Base-by-base conservation (phyloP, 2,329 filamentous ascomycete genomes). In the Colletotrichum gigasporum region DNA sequence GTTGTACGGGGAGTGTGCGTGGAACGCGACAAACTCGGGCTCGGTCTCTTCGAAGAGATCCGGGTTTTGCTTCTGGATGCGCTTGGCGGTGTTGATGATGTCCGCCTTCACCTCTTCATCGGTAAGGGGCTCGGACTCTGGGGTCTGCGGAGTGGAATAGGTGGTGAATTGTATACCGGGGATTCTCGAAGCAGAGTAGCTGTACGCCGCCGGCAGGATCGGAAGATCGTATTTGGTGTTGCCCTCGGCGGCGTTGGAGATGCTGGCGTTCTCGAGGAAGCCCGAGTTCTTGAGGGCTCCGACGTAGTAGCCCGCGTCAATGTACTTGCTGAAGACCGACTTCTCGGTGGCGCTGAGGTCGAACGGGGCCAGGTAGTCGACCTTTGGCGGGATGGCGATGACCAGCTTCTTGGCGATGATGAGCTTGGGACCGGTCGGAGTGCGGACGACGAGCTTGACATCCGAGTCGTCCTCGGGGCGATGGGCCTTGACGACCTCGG, bases 331-430 rank as follows among this genome's bases (percentile, higher is more conserved):
- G 28, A 74, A 72, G 14, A 74, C 37, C 0, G 34, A 35, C 26
- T 45, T 56, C 51, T 74, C 72, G 0, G 55, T 51, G 0, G 53
- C 5, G 16, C 66, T 54, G 2, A 74, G 67, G 34, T 74, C 69
- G 68, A 69, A 74, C 0, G 62, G 18, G 1, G 44, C 64, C 0
- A 70, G 39, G 37, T 73, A 73, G 0, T 61, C 55, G 0, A 68
- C 61, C 0, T 69, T 69, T 3, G 70, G 72, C 0, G 72, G 68
- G 5, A 69, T 64, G 0, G 72, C 68, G n/a, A 74, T 60, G 1
- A 74, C 61, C 0, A 74, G 61, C 65, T 71, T 73, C 57, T 69
- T 69, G 14, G 76, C 76, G 26, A 64, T 59, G 66, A 79, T 71
- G 7, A 70, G 16, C 51, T 68, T 70, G 8, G 22, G 52, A 28